These are phyloP conservation scores for Whalleya microplaca DNA, from an alignment of 2,329 filamentous ascomycete species.

Conservation along the genomic window DNA sequence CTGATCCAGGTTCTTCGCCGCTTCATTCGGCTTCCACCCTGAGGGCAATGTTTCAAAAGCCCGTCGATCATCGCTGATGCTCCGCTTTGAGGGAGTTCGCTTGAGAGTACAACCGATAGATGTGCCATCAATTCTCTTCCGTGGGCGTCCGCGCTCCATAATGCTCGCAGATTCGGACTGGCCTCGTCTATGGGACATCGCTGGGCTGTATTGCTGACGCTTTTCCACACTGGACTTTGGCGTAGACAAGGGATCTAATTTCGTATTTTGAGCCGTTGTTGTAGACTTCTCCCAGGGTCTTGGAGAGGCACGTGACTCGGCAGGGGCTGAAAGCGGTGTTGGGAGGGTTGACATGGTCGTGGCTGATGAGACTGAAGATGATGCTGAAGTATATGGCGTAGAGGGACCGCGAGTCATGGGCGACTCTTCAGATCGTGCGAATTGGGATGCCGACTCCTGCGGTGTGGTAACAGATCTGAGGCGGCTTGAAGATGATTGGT, in stretches of 20 bases:
- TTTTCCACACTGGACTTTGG: slow-evolving; percentile 39
- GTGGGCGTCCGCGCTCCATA: slow-evolving; percentile 65
- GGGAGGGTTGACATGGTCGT: slow-evolving; percentile 49
- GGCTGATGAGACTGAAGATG: slow-evolving; percentile 48
- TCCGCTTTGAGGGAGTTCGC: slow-evolving; percentile 47
- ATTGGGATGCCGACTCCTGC: slow-evolving; percentile 45
- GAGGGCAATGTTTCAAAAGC: slow-evolving; percentile 65
- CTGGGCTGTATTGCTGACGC: slow-evolving; percentile 19
- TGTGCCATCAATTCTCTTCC: slow-evolving; percentile 54
- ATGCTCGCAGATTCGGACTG: slow-evolving; percentile 62
- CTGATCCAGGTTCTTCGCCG: slow-evolving; percentile 48
- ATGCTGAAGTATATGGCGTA: slow-evolving; percentile 44
- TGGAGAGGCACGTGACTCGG: slow-evolving; percentile 48
- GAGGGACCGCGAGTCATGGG: slow-evolving; percentile 48
- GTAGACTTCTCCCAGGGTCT: slow-evolving; percentile 47
- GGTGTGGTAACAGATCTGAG: slow-evolving; percentile 50
- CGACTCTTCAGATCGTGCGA: slow-evolving; percentile 51
- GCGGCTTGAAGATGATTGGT: slow-evolving; percentile 48
- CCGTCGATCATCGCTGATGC: slow-evolving; percentile 55
- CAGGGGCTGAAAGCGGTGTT: slow-evolving; percentile 55
- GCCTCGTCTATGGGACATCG: slow-evolving; percentile 50
- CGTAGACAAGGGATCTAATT: slow-evolving; percentile 31
- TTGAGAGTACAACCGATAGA: slow-evolving; percentile 42
- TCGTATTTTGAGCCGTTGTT: slow-evolving; percentile 30
- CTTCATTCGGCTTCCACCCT: slow-evolving; percentile 60